Base-by-base conservation (phyloP, 2,329 filamentous ascomycete genomes). In the Rugonectria rugulosa region DNA sequence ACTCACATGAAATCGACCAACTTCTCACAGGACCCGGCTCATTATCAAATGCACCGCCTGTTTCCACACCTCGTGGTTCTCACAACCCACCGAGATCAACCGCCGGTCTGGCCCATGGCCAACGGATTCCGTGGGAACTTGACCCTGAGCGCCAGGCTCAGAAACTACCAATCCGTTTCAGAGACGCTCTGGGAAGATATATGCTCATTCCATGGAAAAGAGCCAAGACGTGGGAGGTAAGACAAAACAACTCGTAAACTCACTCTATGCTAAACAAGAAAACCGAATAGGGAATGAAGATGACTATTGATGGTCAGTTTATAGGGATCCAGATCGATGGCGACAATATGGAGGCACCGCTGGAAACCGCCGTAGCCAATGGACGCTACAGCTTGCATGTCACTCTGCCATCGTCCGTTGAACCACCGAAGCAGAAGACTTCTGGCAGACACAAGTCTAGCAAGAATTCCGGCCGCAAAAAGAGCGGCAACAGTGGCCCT, bases 201-300 rank as follows among this genome's bases (percentile, higher is more conserved):
- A 53, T 49, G 32, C 41, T 57, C 11, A 53, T 60, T 14, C 57
- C 57, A 4, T 60, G 57, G 57, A 51, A 40, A 17, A 60, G 49
- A 17, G 57, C 57, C 5, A 57, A 60, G 20, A 60, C 57, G 24
- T 60, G 57, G 57, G 57, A 60, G 31, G 57, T 57, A 50, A 42
- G 57, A 21, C 10, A 17, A 43, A n/a, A 3, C 3, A 15, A 8
- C 15, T 21, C 31, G 9, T 11, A 4, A 23, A 8, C 3, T n/a
- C 20, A 7, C 8, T 24, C 11, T 19, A 21, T 5, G 15, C 32
- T 48, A 23, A 19, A 32, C 17, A 17, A 17, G 20, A 38, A 4
- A 7, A 27, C 11, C 8, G 38, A 20, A 43, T 19, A 59, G 56
- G 56, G 56, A 23, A 59, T 59, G 56, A 59, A 59, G 42, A 59